Percentiles rank a stretch among this genome's conserved stretches.
Conservation (phyloP, 176 grass and related monocot species). For the Canna indica region DNA sequence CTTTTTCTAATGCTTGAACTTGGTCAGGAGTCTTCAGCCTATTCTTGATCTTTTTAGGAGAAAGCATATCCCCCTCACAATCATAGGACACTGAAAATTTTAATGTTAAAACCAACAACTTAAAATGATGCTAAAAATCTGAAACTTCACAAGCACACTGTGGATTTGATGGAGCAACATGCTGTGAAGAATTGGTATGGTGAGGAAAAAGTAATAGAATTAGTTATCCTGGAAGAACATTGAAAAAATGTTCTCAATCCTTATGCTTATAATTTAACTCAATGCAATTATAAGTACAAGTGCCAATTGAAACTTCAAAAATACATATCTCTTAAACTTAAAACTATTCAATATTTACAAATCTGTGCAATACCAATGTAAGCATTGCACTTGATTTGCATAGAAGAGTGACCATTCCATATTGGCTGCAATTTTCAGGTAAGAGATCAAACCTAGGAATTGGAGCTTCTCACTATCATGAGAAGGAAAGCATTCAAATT, state of each 20-base stretch:
- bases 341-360: too few relatives aligned
- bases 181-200: neutral
- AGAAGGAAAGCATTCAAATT: too few relatives aligned
- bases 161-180: neutral
- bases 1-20: constrained; percentile 15
- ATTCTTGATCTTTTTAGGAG: constrained; percentile 4
- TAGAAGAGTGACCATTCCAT: too few relatives aligned
- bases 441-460: too few relatives aligned
- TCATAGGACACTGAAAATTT: constrained; percentile 1
- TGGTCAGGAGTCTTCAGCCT: constrained; percentile 15
- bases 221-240: neutral
- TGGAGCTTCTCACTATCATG: too few relatives aligned
- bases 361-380: too few relatives aligned
- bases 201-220: neutral
- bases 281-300: too few relatives aligned
- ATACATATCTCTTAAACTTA: too few relatives aligned
- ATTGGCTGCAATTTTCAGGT: too few relatives aligned
- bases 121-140: neutral
- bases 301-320: too few relatives aligned
- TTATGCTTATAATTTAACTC: neutral
- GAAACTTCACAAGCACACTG: neutral
- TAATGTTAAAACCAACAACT: neutral
- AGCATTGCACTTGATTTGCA: too few relatives aligned
- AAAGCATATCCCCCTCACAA: neutral
- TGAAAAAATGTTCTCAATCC: neutral